phyloP scores from a whole-genome alignment of 164 flowering plant species.

The Umbellularia californica region DNA sequence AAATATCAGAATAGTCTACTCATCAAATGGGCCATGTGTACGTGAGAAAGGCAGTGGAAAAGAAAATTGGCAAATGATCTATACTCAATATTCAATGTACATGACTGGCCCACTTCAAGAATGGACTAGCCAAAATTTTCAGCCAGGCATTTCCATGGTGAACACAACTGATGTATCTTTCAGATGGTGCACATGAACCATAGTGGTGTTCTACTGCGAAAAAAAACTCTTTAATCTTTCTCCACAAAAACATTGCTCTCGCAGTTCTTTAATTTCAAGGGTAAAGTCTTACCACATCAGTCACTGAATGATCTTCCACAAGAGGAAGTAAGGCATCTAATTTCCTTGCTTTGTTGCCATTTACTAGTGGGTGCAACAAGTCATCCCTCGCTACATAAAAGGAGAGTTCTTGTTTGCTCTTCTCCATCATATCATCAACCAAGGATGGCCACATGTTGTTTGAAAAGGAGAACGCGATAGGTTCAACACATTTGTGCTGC shows the following conservation, averaged over 20 bases:
- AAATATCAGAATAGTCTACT: neutral
- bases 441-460: slow-evolving; percentile 42
- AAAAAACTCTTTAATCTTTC: too few species aligned
- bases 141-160: neutral
- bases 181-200: neutral
- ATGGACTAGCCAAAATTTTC: neutral
- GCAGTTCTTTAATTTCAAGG: neutral
- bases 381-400: slow-evolving; percentile 90
- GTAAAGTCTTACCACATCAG: slow-evolving; percentile 71
- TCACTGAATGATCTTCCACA: slow-evolving; percentile 57
- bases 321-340: slow-evolving; percentile 82
- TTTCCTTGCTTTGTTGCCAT: slow-evolving; percentile 94
- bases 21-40: neutral
- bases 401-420: slow-evolving; percentile 25
- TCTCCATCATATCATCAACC: slow-evolving; percentile 31
- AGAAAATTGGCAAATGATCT: neutral
- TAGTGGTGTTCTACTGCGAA: neutral
- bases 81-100: neutral
- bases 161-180: neutral
- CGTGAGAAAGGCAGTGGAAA: neutral
- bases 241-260: neutral
- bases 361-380: slow-evolving; percentile 80
- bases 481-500: slow-evolving; percentile 14
- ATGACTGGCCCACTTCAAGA: neutral
- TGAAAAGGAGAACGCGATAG: slow-evolving; percentile 24